phyloP scores from a whole-genome alignment of 306 rosid species.

The Prunus davidiana region DNA sequence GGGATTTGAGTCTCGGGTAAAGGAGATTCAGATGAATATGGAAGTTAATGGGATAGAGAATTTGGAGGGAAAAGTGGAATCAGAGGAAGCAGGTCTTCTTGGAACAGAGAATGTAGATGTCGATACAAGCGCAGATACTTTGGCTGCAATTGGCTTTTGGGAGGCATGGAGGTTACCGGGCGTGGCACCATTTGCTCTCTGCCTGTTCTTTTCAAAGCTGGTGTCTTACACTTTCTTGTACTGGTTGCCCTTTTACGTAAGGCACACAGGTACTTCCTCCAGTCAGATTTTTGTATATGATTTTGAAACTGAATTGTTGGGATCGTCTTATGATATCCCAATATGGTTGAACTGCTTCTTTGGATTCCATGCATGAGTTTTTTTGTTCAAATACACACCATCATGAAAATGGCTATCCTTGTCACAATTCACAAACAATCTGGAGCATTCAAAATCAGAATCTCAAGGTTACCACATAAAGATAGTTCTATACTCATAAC shows the following conservation, averaged over 20 bases:
- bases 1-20: slow-evolving; percentile 54
- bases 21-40: slow-evolving; percentile 48
- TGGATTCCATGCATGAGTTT: too few species aligned
- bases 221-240: slow-evolving; percentile 88
- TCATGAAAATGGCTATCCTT: neutral
- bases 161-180: slow-evolving; percentile 95
- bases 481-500: neutral
- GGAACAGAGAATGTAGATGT: slow-evolving; percentile 29
- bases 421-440: too few species aligned
- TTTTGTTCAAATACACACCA: neutral
- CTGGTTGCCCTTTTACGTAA: slow-evolving; percentile 91
- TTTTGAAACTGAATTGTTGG: neutral
- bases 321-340: too few species aligned
- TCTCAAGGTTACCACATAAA: too few species aligned
- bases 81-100: slow-evolving; percentile 67
- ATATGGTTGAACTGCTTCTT: too few species aligned
- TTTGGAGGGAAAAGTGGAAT: slow-evolving; percentile 40
- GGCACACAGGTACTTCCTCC: slow-evolving; percentile 52
- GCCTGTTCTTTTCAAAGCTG: slow-evolving; percentile 94
- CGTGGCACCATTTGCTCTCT: slow-evolving; percentile 73
- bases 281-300: neutral
- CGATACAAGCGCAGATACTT: slow-evolving; percentile 1
- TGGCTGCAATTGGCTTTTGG: slow-evolving; percentile 77
- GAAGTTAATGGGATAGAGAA: slow-evolving; percentile 28
- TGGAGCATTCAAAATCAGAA: too few species aligned